Conservation (phyloP, 441 rosid species). For the Mallotus japonicus region DNA sequence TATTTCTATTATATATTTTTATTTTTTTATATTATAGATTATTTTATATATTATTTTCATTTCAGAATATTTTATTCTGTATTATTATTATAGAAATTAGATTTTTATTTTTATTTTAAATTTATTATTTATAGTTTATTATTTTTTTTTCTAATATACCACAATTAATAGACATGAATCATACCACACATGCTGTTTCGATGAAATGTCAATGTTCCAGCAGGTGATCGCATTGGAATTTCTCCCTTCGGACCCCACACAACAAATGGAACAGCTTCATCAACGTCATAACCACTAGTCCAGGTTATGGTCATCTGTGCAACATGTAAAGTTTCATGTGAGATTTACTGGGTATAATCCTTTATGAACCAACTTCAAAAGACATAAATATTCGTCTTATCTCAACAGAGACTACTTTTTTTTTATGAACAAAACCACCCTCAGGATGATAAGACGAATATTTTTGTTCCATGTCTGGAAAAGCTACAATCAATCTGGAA, state of each 20-base stretch:
- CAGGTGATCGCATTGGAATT: slow-evolving; percentile 51
- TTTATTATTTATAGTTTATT: no score
- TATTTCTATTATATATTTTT: no score
- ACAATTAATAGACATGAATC: slow-evolving; percentile 14
- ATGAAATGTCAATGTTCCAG: slow-evolving; percentile 75
- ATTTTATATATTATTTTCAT: no score
- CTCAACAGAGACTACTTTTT: no score
- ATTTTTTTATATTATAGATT: no score
- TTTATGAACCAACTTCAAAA: not conserved
- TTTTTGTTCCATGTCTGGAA: no score
- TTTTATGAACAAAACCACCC: no score
- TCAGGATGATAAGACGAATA: no score
- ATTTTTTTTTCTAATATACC: not conserved
- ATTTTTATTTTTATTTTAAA: no score
- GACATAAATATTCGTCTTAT: not conserved
- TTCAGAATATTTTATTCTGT: no score
- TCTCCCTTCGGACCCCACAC: slow-evolving; percentile 65
- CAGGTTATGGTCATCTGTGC: slow-evolving; percentile 87
- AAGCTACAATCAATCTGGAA: not conserved
- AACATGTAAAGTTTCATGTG: slow-evolving; percentile 24
- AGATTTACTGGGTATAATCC: not conserved
- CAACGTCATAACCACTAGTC: slow-evolving; percentile 86
- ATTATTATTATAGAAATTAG: no score
- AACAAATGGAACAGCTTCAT: slow-evolving; percentile 76
- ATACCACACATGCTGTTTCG: slow-evolving; percentile 91